Evolutionary conservation across 2,329 filamentous ascomycete species (phyloP), one percentile per base, ranked within the genome.

Genomic region (Rhynchosporium agropyri): DNA sequence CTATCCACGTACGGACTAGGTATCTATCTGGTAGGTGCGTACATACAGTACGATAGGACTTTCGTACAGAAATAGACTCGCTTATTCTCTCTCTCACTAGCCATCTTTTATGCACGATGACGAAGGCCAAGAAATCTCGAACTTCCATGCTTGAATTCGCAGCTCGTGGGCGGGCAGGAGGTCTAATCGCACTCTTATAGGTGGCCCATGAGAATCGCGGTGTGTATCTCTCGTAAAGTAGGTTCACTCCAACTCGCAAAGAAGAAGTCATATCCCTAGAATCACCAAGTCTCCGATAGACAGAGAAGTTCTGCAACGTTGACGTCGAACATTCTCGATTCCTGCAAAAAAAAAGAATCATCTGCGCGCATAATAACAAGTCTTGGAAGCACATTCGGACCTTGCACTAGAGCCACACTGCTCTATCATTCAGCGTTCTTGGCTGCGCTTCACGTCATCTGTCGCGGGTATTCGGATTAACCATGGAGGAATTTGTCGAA

Each of bases 401-500:
- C 51, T 36, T 54, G 51, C 20, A 54, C 51, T 38, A 36, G n/a
- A 38, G 33, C 42, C 40, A 33, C 26, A 36, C 15, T 40, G 8
- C 53, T 36, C 20, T 45, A 59, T 29, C 43, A 38, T 36, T 36
- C 33, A 36, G 33, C 33, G 5, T 42, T 58, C 56, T 49, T 33
- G 58, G 49, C 20, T 49, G 38, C 10, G 49, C 20, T 49, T 46
- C 10, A 62, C 54, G 55, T 55, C 56, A 51, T 57, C 53, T 36
- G 5, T n/a, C 15, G 40, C 60, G 40, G 54, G 53, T 40, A 56
- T n/a, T 29, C 31, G 43, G 54, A 58, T 54, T 38, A 55, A 55
- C 43, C 57, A 63, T 63, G 61, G 61, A 63, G n/a, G 48, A 50
- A 2, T 67, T 67, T 48, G 42, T 67, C 4, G 65, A 58, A 42